A percentile compares a stretch with the other conserved stretches of the same genome.
Evolutionary conservation across 768 basidiomycete genomes (phyloP).

Genomic region (Strobilomyces dryophilus): DNA sequence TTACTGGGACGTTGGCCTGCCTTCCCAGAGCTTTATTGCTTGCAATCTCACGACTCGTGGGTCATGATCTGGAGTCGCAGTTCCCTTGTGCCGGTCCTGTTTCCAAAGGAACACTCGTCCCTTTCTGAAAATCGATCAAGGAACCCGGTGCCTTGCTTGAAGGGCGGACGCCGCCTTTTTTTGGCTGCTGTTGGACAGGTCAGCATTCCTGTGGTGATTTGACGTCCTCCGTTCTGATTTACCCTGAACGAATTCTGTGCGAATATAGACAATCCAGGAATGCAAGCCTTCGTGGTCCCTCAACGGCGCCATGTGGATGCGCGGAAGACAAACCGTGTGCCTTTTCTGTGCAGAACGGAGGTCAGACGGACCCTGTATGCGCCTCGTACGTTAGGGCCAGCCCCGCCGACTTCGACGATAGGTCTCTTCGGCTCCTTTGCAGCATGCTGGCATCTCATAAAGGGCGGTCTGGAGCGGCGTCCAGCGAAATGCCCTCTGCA

Average conservation of each 20-base stretch:
- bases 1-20: constrained; percentile 19
- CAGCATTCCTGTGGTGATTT: constrained; percentile 27
- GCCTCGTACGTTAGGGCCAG: neutral
- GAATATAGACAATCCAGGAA: constrained; percentile 21
- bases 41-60: constrained; percentile 16
- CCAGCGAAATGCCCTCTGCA: neutral
- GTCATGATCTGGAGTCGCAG: constrained; percentile 25
- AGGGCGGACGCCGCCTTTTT: constrained; percentile 11
- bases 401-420: constrained; percentile 21
- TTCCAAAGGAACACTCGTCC: constrained; percentile 22
- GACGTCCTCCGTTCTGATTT: constrained; percentile 26
- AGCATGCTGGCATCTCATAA: constrained; percentile 10
- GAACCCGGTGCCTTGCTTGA: constrained; percentile 25
- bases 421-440: constrained; percentile 1
- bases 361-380: neutral
- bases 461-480: constrained; percentile 10
- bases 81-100: constrained; percentile 13
- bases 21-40: constrained; percentile 17
- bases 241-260: constrained; percentile 12
- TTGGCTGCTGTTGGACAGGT: constrained; percentile 6
- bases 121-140: constrained; percentile 26
- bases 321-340: constrained; percentile 4
- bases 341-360: constrained; percentile 13
- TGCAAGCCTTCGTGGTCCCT: constrained; percentile 5
- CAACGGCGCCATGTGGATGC: constrained; percentile 18